Percentiles rank a stretch among this genome's conserved stretches.
phyloP scores from a whole-genome alignment of 202 grass and related monocot species.

The Cymbopogon flexuosus region DNA sequence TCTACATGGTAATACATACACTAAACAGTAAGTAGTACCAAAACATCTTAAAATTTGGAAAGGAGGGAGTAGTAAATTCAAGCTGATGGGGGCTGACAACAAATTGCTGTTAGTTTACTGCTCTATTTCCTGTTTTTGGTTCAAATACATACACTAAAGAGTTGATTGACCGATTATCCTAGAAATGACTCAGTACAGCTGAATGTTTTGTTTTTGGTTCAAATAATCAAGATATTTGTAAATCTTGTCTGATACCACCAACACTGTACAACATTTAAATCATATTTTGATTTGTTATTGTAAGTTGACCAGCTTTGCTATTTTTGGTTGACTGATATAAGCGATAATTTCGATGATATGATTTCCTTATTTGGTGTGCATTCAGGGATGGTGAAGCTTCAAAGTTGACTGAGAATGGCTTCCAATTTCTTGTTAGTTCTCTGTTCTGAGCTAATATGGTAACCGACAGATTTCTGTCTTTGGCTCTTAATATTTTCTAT shows the following conservation, averaged over 20 bases:
- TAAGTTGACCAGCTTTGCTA: not conserved
- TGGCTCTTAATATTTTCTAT: constrained; percentile 35
- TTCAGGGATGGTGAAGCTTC: constrained; percentile 77
- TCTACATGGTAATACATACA: not conserved
- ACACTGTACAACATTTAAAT: not conserved
- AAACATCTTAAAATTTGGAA: not conserved
- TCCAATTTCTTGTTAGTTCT: constrained; percentile 77
- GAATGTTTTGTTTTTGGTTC: not conserved
- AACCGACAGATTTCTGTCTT: constrained; percentile 11
- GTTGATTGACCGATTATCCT: constrained; percentile 4
- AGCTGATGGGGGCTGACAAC: not conserved
- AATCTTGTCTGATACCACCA: not conserved
- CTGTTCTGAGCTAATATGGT: constrained; percentile 19
- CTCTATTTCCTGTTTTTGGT: not conserved
- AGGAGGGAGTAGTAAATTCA: constrained; percentile 5
- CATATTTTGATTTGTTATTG: not conserved
- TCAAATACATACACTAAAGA: too few relatives aligned
- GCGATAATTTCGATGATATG: not conserved
- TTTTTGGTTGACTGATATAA: not conserved
- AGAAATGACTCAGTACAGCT: not conserved
- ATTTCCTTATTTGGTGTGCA: constrained; percentile 33
- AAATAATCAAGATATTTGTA: not conserved
- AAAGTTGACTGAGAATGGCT: constrained; percentile 90
- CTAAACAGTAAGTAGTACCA: not conserved
- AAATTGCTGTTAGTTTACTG: constrained; percentile 13